A percentile compares a stretch with the other conserved stretches of the same genome.
phyloP scores from a whole-genome alignment of 2,329 filamentous ascomycete species.

The Neopestalotiopsis clavispora region DNA sequence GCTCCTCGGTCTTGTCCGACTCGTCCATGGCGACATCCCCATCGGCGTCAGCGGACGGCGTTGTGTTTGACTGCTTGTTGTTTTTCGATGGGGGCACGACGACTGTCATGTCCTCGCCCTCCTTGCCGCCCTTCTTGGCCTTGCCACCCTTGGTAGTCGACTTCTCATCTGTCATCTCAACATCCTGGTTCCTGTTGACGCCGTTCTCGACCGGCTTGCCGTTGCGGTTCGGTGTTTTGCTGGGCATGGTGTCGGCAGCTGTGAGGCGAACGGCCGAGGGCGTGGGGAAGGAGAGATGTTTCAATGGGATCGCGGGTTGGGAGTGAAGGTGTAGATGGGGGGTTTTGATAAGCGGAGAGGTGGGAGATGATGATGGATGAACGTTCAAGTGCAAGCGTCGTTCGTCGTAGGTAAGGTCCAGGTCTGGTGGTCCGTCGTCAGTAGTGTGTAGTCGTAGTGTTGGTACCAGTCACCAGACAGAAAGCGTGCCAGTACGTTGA shows the following conservation, averaged over 20 bases:
- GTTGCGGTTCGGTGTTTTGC: slow-evolving; percentile 75
- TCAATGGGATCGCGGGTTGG: slow-evolving; percentile 3
- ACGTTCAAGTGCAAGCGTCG: slow-evolving; percentile 8
- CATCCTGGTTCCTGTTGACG: slow-evolving; percentile 68
- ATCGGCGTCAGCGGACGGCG: slow-evolving; percentile 64
- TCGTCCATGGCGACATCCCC: slow-evolving; percentile 76
- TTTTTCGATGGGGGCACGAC: slow-evolving; percentile 77
- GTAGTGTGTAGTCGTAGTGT: slow-evolving; percentile 1
- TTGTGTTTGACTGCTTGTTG: slow-evolving; percentile 61
- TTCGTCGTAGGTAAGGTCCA: background rate
- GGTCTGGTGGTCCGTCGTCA: background rate
- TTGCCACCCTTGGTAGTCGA: slow-evolving; percentile 61
- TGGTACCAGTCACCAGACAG: slow-evolving; percentile 18
- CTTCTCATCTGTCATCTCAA: slow-evolving; percentile 73
- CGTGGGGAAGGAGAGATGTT: background rate
- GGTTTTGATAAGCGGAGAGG: background rate
- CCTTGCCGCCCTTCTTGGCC: slow-evolving; percentile 66
- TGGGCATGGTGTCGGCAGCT: slow-evolving; percentile 59
- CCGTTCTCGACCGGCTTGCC: slow-evolving; percentile 74
- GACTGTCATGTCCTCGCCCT: slow-evolving; percentile 81
- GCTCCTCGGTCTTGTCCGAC: slow-evolving; percentile 53
- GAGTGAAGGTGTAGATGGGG: background rate
- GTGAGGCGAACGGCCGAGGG: slow-evolving; percentile 19
- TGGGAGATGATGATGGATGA: slow-evolving; percentile 11
- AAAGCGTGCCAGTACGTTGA: slow-evolving; percentile 24